Conservation (phyloP, 1,139 yeast genomes). For the Suhomyces bolitotheri region DNA sequence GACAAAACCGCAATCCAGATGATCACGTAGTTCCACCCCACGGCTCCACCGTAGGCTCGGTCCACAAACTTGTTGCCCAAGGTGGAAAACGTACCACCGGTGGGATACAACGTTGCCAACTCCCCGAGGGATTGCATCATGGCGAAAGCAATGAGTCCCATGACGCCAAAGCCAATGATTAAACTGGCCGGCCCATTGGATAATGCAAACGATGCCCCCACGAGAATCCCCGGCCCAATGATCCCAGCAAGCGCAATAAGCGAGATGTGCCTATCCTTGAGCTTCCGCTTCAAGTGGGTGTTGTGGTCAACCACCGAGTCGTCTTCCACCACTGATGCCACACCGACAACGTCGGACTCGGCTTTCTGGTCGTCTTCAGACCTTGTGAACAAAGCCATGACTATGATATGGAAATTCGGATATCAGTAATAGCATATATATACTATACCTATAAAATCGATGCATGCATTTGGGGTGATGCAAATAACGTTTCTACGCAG, state of each 20-base stretch:
- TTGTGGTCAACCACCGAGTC: constrained; percentile 16
- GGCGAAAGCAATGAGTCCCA: constrained; percentile 55
- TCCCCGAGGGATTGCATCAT: constrained; percentile 65
- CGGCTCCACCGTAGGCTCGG: constrained; percentile 58
- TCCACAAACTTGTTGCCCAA: constrained; percentile 55
- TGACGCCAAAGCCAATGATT: constrained; percentile 47
- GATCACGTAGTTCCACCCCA: constrained; percentile 65
- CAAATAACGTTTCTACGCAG: too few relatives aligned
- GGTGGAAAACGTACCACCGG: constrained; percentile 57
- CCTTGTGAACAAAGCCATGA: constrained; percentile 1
- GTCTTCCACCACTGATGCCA: constrained; percentile 6
- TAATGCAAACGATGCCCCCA: constrained; percentile 49
- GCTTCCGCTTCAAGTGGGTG: constrained; percentile 31
- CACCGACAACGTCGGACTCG: constrained; percentile 4
- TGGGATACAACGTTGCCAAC: constrained; percentile 51
- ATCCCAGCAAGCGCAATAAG: constrained; percentile 56
- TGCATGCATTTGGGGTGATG: too few relatives aligned
- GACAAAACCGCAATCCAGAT: constrained; percentile 63
- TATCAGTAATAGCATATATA: too few relatives aligned
- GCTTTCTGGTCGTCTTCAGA: constrained; percentile 1
- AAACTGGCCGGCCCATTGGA: constrained; percentile 49
- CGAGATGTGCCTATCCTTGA: constrained; percentile 47
- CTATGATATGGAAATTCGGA: too few relatives aligned
- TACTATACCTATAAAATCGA: too few relatives aligned
- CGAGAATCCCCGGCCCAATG: constrained; percentile 55